These are phyloP conservation scores for Annulohypoxylon bovei DNA, from an alignment of 495 filamentous ascomycete genomes.

Conservation along the genomic window DNA sequence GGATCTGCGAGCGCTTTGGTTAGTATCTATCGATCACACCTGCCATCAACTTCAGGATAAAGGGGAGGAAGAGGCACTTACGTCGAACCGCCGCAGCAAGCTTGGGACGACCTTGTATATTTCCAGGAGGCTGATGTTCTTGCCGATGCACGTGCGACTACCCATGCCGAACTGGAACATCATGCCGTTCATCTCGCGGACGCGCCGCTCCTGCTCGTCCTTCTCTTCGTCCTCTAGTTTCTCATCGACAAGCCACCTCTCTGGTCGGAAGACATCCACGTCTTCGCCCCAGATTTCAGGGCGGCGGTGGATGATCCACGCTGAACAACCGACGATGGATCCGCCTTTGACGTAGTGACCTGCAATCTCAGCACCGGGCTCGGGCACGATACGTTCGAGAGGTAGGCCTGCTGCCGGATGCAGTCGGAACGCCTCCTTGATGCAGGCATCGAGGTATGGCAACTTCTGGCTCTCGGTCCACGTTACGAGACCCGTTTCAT, in stretches of 20 bases:
- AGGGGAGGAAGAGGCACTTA: conserved; percentile 38
- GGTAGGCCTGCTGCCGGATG: conserved; percentile 70
- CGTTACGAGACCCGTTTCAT: conserved; percentile 64
- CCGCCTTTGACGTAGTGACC: conserved; percentile 67
- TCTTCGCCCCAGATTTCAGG: conserved; percentile 68
- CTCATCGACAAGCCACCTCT: conserved; percentile 64
- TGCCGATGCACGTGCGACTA: conserved; percentile 70
- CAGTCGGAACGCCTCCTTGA: conserved; percentile 75
- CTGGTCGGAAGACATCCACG: conserved; percentile 66
- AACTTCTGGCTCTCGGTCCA: conserved; percentile 68
- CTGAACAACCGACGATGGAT: conserved; percentile 69
- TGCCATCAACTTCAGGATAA: too few species aligned
- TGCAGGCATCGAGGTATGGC: conserved; percentile 71
- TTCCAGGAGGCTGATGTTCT: conserved; percentile 79
- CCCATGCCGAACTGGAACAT: conserved; percentile 73
- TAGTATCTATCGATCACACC: conserved; percentile 2
- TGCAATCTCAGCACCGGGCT: conserved; percentile 62
- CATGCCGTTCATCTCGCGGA: conserved; percentile 66
- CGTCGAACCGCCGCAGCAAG: conserved; percentile 75
- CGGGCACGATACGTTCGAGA: conserved; percentile 72
- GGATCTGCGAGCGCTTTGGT: conserved; percentile 53
- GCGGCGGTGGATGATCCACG: conserved; percentile 71
- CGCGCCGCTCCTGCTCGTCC: conserved; percentile 53
- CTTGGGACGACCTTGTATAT: conserved; percentile 83
- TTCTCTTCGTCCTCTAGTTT: conserved; percentile 41